phyloP scores from a whole-genome alignment of 805 yeast genomes.

The Komagataella pastoris region DNA sequence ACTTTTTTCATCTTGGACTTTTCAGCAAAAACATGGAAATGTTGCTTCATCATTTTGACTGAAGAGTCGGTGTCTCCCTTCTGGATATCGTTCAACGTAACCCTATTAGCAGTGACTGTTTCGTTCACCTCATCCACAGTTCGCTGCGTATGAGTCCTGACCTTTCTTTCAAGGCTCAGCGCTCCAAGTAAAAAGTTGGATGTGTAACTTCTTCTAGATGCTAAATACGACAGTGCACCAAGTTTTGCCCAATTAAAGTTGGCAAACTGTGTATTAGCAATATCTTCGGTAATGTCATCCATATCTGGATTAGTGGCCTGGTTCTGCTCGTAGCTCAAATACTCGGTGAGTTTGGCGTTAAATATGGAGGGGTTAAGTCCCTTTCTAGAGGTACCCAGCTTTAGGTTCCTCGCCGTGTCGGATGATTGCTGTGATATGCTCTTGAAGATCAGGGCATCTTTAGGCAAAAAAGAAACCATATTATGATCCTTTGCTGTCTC shows the following conservation, averaged over 20 bases:
- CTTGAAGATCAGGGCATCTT: background rate
- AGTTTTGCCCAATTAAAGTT: slow-evolving; percentile 43
- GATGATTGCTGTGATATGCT: background rate
- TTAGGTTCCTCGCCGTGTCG: background rate
- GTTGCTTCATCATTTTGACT: slow-evolving; percentile 36
- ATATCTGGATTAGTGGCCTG: slow-evolving; percentile 6
- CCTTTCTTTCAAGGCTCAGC: slow-evolving; percentile 43
- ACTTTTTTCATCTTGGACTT: slow-evolving; percentile 25
- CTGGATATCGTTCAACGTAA: slow-evolving; percentile 36
- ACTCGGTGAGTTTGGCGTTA: background rate
- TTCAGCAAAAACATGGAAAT: slow-evolving; percentile 26
- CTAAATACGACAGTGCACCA: slow-evolving; percentile 35
- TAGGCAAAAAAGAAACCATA: background rate
- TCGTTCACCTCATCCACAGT: slow-evolving; percentile 28
- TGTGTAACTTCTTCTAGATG: slow-evolving; percentile 33
- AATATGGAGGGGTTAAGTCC: background rate
- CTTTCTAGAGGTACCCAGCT: background rate
- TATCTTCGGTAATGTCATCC: slow-evolving; percentile 7
- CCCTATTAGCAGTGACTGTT: slow-evolving; percentile 39
- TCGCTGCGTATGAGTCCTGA: slow-evolving; percentile 19
- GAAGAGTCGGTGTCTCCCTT: slow-evolving; percentile 50
- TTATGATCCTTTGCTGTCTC: background rate
- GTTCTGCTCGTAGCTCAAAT: background rate
- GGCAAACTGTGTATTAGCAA: slow-evolving; percentile 9
- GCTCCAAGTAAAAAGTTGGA: slow-evolving; percentile 64